phyloP scores from a whole-genome alignment of 129 eudicot genomes.

The Lactuca sativa region DNA sequence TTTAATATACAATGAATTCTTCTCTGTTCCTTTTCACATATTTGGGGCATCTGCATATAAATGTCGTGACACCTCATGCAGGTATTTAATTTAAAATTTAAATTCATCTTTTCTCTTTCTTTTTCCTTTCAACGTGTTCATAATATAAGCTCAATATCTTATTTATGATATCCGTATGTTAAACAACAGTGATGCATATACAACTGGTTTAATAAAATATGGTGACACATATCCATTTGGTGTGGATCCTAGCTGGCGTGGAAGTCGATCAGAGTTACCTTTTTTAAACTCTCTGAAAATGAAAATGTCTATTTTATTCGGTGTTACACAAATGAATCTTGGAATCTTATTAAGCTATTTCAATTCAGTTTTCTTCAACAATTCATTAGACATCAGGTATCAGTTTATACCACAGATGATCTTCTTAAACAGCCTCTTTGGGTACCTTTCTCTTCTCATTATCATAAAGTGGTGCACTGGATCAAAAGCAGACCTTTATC shows the following conservation, averaged over 20 bases:
- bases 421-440: conserved; percentile 98
- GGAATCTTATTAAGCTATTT: conserved; percentile 93
- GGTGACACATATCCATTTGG: conserved; percentile 95
- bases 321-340: conserved; percentile 93
- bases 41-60: conserved; percentile 91
- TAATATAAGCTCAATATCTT: too few species aligned
- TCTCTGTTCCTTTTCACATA: conserved; percentile 93
- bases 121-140: too few species aligned
- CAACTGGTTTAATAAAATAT: conserved; percentile 70
- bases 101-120: conserved; percentile 5
- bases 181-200: conserved; percentile 63
- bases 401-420: conserved; percentile 97
- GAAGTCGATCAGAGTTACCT: conserved; percentile 97
- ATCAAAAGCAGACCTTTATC: conserved; percentile 98
- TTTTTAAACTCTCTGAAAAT: conserved; percentile 94
- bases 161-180: too few species aligned
- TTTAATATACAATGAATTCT: conserved; percentile 89
- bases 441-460: conserved; percentile 92
- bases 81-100: conserved; percentile 37
- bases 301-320: conserved; percentile 98
- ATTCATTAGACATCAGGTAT: conserved; percentile 87
- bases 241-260: conserved; percentile 99
- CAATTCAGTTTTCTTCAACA: conserved; percentile 76
- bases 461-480: conserved; percentile 95
- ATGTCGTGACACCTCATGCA: conserved; percentile 84